Evolutionary conservation across 2,329 filamentous ascomycete species (phyloP), one percentile per base, ranked within the genome.

Genomic region (Magnaporthiopsis incrustans): DNA sequence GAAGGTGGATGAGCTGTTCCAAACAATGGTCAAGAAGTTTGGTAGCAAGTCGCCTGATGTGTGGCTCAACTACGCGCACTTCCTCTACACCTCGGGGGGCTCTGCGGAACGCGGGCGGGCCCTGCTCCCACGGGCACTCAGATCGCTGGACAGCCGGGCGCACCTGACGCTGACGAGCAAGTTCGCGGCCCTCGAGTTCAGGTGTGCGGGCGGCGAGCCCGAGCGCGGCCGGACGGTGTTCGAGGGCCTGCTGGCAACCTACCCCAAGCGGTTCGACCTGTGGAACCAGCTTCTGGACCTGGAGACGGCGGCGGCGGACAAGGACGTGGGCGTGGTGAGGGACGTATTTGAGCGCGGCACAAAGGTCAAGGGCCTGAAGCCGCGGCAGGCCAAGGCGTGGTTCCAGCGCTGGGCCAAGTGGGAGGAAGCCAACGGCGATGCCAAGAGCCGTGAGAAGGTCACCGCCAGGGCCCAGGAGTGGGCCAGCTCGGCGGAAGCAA

Each of bases 191-290:
- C 85, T 99, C 27, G 95, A 99, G 76, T 99, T 96, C 83, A 89
- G 88, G 68, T 94, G 90, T 14, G 76, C 86, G 10, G 86, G 89
- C 70, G 93, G 93, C 64, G 91, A 96, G 70, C 81, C 92, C 3
- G 96, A 99, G 78, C 90, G 91, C 65, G 95, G 95, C 12, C 89
- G 96, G 25, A 99, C 96, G 32, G 89, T 98, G 72, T 98, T 98
- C 71, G 94, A 97, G 76, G 90, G 89, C 56, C 82, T 99, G 11
- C 82, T 99, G 10, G 85, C 86, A 50, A 89, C 89, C 5, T 97
- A 89, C 79, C 91, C 92, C 59, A 96, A 96, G 80, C 91, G 92
- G 74, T 86, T 92, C 66, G 92, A 97, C 73, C 80, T 98, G 62
- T 98, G 94, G 94, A 95, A 92, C 75, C 89, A 96, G 76, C 87